Evolutionary conservation across 139 green algal species (phyloP).

Genomic region (Dunaliella primolecta): DNA sequence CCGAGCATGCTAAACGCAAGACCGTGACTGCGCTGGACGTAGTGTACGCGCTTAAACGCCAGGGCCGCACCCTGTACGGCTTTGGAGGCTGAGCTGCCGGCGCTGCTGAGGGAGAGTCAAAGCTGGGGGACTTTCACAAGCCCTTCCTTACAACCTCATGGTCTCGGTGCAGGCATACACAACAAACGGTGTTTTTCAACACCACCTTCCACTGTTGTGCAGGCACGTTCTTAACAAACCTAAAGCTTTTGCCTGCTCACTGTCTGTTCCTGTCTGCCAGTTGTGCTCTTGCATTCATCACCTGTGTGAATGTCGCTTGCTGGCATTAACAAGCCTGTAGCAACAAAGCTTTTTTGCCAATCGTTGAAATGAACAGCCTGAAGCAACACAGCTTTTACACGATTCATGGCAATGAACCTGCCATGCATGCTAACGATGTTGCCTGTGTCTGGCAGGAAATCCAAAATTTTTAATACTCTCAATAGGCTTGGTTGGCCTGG

Average conservation of each 20-base stretch:
- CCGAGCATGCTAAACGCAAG: too few relatives aligned
- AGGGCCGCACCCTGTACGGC: too few relatives aligned
- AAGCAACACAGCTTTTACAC: too few relatives aligned
- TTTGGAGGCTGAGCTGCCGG: constrained; percentile 89
- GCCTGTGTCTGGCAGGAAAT: too few relatives aligned
- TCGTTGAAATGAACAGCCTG: neutral
- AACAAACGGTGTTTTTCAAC: constrained; percentile 14
- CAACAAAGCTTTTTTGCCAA: neutral
- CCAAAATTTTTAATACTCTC: too few relatives aligned
- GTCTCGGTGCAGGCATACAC: neutral
- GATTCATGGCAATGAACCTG: too few relatives aligned
- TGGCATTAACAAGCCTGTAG: neutral
- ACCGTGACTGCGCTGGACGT: too few relatives aligned
- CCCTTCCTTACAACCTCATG: constrained; percentile 17
- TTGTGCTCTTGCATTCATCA: neutral
- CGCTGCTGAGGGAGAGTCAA: constrained; percentile 87
- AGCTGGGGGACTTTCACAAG: constrained; percentile 90
- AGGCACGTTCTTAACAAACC: too few relatives aligned
- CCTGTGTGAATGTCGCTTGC: neutral
- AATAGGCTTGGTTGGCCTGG: too few relatives aligned
- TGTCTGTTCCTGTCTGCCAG: neutral
- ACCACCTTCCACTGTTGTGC: neutral
- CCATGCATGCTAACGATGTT: too few relatives aligned
- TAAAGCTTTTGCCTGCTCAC: neutral
- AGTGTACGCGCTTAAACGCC: too few relatives aligned